Percentiles rank a stretch among this genome's conserved stretches.
Evolutionary conservation across 2,329 filamentous ascomycete species (phyloP).

Genomic region (Orbilia javanica): DNA sequence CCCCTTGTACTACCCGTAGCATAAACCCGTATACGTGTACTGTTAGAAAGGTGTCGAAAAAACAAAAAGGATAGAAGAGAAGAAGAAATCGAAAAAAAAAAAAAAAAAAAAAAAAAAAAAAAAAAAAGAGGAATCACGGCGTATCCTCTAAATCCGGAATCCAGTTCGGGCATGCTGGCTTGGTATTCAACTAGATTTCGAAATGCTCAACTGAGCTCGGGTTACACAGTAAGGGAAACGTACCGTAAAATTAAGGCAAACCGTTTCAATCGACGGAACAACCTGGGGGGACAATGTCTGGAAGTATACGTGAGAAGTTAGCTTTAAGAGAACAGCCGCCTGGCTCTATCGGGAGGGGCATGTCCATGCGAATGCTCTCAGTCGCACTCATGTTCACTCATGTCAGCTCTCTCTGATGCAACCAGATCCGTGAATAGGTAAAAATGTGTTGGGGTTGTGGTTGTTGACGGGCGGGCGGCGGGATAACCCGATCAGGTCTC

Average conservation of each 20-base stretch:
- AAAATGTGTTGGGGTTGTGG: constrained; percentile 25
- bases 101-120: background rate
- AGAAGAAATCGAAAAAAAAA: no score
- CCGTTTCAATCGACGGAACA: constrained; percentile 10
- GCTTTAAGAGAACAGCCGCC: background rate
- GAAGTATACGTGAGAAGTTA: background rate
- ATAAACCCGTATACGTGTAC: background rate
- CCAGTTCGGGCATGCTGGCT: background rate
- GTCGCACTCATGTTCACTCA: background rate
- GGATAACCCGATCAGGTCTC: constrained; percentile 17
- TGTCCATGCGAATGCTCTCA: background rate
- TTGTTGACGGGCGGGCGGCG: constrained; percentile 5
- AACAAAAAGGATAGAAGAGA: no score
- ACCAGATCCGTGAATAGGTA: no score
- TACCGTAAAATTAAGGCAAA: constrained; percentile 18
- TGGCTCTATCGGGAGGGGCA: background rate
- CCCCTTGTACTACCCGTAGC: constrained; percentile 15
- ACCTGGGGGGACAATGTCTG: background rate
- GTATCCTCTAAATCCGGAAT: constrained; percentile 45
- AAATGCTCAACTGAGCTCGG: constrained; percentile 3
- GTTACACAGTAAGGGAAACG: constrained; percentile 39
- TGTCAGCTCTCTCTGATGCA: background rate
- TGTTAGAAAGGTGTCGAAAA: constrained; percentile 2
- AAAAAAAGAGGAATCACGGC: constrained; percentile 4
- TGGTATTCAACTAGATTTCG: background rate